A percentile compares a stretch with the other conserved stretches of the same genome.
Conservation (phyloP, 768 basidiomycete species). For the Agrocybe praecox region DNA sequence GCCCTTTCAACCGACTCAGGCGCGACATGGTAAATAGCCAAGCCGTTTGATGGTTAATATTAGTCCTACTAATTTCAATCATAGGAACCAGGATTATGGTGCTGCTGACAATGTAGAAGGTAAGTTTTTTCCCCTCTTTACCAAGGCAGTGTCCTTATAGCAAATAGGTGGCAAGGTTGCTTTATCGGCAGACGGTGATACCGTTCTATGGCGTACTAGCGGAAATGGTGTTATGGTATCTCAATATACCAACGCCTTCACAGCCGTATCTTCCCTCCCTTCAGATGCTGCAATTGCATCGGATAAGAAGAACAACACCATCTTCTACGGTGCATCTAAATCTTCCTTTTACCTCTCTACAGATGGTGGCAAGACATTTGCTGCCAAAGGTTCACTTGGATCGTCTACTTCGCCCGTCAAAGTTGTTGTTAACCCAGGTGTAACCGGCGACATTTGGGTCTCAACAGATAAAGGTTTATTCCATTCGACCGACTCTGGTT, state of each 20-base stretch:
- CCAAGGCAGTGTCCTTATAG: not conserved
- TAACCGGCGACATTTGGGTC: constrained; percentile 66
- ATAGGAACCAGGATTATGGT: constrained; percentile 53
- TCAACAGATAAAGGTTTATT: constrained; percentile 59
- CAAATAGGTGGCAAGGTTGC: constrained; percentile 40
- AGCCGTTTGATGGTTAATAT: not conserved
- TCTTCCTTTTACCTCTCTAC: constrained; percentile 62
- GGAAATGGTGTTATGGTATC: constrained; percentile 55
- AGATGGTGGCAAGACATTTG: constrained; percentile 57
- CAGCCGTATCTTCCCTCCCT: constrained; percentile 52
- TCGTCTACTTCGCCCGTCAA: constrained; percentile 50
- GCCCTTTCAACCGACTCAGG: constrained; percentile 60
- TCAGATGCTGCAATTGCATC: constrained; percentile 58
- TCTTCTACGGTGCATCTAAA: constrained; percentile 63
- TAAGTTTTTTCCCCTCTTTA: constrained; percentile 4
- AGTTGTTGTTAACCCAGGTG: constrained; percentile 53
- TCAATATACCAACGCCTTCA: constrained; percentile 49
- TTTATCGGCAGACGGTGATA: constrained; percentile 54
- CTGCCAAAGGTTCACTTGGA: constrained; percentile 42
- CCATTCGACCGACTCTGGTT: constrained; percentile 56
- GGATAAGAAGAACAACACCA: constrained; percentile 56
- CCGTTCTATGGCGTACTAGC: constrained; percentile 58
- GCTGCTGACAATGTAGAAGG: constrained; percentile 50
- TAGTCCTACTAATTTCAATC: not conserved
- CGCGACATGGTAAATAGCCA: constrained; percentile 43